Evolutionary conservation across 192 early-diverging fungal species (phyloP), one percentile per base, ranked within the genome.

Genomic region (Coemansia guatemalensis): DNA sequence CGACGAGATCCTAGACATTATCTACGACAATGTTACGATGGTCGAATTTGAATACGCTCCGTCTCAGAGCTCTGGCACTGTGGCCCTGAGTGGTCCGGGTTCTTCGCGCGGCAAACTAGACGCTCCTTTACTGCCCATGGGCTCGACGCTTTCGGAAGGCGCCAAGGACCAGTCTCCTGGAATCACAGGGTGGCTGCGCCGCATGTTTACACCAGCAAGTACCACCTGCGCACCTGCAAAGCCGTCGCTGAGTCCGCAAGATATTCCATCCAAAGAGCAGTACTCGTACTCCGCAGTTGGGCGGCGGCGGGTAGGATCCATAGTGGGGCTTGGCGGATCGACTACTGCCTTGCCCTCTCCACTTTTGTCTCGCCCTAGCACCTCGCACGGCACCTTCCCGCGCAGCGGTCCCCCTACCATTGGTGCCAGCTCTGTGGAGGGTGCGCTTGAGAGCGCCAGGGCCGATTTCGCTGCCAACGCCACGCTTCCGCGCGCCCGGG

Each of bases 1-100:
- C 21, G 70, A 81, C 30, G 90, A 91, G 69, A 82, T 93, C 29
- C 69, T 93, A 55, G 89, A 91, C 69, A 87, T 91, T 60, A 60
- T 78, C 33, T 78, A 83, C 59, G 80, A 84, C 22, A 78, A 82
- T 57, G 71, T 81, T 49, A 82, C 71, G n/a, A 58, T 70, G 58
- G 65, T 72, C 49, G 65, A 74, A 30, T 84, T 84, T 48, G 71
- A 73, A 58, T 84, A 84, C 22, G 69, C 71, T 26, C 71, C 76
- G 8, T 32, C 61, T 12, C 39, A 44, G 39, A 58, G 50, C 25
- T 56, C 23, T n/a, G 49, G 51, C 17, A n/a, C 30, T 26, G 51
- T 53, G 39, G 8, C 29, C 30, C 22, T 68, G 21, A 9, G 27
- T 24, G 66, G 35, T 14, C 35, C 24, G 33, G 50, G 26, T 27